These are phyloP conservation scores for Pestalotiopsis sp. DNA, from an alignment of 2,329 filamentous ascomycete species.

Conservation along the genomic window DNA sequence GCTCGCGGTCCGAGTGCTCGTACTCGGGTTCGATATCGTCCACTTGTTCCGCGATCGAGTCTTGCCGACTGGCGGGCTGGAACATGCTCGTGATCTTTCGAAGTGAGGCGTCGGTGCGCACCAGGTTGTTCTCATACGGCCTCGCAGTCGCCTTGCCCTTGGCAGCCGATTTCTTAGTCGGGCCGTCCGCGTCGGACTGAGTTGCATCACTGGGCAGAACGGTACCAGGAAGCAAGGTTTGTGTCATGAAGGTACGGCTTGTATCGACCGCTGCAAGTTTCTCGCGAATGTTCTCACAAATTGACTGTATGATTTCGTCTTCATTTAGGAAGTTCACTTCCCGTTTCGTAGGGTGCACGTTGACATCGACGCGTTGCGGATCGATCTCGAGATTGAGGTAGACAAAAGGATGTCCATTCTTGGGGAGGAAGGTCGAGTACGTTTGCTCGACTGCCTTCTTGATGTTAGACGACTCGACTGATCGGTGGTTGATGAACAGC, in stretches of 20 bases:
- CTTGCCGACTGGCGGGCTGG: constrained; percentile 49
- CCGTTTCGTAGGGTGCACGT: constrained; percentile 94
- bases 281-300: constrained; percentile 78
- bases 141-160: constrained; percentile 49
- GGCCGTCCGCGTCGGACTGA: constrained; percentile 28
- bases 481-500: constrained; percentile 94
- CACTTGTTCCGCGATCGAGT: constrained; percentile 28
- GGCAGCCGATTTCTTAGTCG: constrained; percentile 33
- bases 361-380: constrained; percentile 90
- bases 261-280: constrained; percentile 87
- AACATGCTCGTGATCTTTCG: constrained; percentile 98
- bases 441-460: constrained; percentile 91
- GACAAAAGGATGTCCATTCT: constrained; percentile 90
- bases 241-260: constrained; percentile 91
- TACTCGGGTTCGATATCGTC: constrained; percentile 54
- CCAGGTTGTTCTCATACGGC: constrained; percentile 81
- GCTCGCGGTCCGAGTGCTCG: constrained; percentile 69
- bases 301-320: constrained; percentile 87
- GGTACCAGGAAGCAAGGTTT: constrained; percentile 80
- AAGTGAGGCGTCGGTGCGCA: constrained; percentile 84
- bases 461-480: constrained; percentile 85
- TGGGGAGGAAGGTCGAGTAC: constrained; percentile 85
- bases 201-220: constrained; percentile 29
- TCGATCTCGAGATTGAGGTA: constrained; percentile 94
- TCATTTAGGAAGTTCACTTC: constrained; percentile 98